phyloP scores from a whole-genome alignment of 2,329 filamentous ascomycete genomes.

The Tolypocladium sp. region DNA sequence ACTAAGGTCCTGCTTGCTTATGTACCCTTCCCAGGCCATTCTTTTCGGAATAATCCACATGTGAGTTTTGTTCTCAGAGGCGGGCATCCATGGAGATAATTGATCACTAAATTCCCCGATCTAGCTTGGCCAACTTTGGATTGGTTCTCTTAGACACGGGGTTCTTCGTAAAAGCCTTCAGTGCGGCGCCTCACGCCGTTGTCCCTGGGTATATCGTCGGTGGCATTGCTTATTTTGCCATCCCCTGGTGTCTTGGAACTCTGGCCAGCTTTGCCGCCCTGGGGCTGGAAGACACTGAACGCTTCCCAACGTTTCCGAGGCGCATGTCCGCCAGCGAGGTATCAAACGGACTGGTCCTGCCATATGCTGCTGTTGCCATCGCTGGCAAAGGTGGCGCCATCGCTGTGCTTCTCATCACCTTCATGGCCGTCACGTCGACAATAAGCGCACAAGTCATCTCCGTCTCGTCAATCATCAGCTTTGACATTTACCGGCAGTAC shows the following conservation, averaged over 20 bases:
- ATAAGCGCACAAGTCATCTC: conserved; percentile 43
- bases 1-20: too few species aligned
- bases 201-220: conserved; percentile 36
- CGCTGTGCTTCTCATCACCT: conserved; percentile 58
- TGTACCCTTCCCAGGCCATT: conserved; percentile 24
- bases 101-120: too few species aligned
- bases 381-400: conserved; percentile 62
- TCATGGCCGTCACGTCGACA: conserved; percentile 65
- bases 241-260: conserved; percentile 44
- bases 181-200: conserved; percentile 33
- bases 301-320: conserved; percentile 45
- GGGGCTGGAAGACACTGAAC: conserved; percentile 33
- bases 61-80: too few species aligned
- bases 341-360: conserved; percentile 58
- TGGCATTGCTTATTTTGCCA: conserved; percentile 43
- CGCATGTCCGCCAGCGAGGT: conserved; percentile 53
- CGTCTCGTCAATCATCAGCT: conserved; percentile 43
- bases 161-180: conserved; percentile 45
- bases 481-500: conserved; percentile 43
- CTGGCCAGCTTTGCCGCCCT: conserved; percentile 38
- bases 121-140: conserved; percentile 18
- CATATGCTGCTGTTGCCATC: conserved; percentile 55
- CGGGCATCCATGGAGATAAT: too few species aligned
- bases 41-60: conserved; percentile 36
- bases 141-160: conserved; percentile 45